These are phyloP conservation scores for Stagonosporopsis cucurbitacearum DNA, from an alignment of 2,329 filamentous ascomycete species.

Conservation along the genomic window DNA sequence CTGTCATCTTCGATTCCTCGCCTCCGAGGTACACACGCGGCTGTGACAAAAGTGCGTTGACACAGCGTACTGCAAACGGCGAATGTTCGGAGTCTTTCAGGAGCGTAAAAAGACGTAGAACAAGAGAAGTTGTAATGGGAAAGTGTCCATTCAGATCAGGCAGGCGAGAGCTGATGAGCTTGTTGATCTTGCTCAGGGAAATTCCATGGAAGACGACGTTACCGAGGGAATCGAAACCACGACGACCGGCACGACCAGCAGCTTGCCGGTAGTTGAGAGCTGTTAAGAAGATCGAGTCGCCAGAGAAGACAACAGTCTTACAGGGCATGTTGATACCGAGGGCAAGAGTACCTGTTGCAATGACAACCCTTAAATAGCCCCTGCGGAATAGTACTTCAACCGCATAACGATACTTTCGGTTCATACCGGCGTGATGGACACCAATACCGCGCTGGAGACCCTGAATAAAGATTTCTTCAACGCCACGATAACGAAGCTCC, in stretches of 20 bases:
- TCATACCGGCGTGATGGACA: conserved; percentile 82
- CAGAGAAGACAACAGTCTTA: conserved; percentile 78
- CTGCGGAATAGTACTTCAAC: conserved; percentile 78
- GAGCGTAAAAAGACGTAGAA: conserved; percentile 72
- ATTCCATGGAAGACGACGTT: conserved; percentile 81
- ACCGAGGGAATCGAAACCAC: conserved; percentile 80
- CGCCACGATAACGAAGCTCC: conserved; percentile 59
- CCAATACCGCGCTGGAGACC: conserved; percentile 73
- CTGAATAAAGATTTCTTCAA: conserved; percentile 62
- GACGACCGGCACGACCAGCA: conserved; percentile 77
- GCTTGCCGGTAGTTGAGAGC: conserved; percentile 79
- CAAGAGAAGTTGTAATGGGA: conserved; percentile 74
- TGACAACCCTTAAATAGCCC: conserved; percentile 71
- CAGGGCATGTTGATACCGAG: conserved; percentile 77
- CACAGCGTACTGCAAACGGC: conserved; percentile 65
- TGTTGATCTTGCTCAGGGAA: conserved; percentile 64
- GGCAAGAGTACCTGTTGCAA: conserved; percentile 77
- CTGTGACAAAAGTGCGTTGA: conserved; percentile 73
- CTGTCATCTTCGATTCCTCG: conserved; percentile 69
- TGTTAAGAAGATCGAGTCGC: conserved; percentile 75
- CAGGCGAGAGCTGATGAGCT: conserved; percentile 74
- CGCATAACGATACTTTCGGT: conserved; percentile 74
- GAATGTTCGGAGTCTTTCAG: conserved; percentile 70
- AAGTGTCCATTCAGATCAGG: conserved; percentile 80
- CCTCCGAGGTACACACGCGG: conserved; percentile 74